Base-by-base conservation (phyloP, 148 eudicot genomes). In the Chenopodium suecicum region DNA sequence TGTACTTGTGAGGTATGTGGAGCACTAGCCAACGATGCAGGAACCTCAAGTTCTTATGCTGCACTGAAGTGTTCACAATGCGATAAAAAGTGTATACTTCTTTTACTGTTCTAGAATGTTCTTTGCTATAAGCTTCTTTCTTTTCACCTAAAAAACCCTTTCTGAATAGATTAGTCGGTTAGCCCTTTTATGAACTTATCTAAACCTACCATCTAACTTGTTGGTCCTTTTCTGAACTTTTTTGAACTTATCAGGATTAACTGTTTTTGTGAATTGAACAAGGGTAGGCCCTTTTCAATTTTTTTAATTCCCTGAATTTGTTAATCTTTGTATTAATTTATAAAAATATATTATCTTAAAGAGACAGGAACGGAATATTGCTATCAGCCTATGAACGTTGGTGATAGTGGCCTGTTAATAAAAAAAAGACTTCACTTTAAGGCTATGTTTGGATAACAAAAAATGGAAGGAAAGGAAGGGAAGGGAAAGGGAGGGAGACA, bases 1-100 rank as follows among this genome's bases (percentile, higher is more conserved):
- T 96, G 99, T 86, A 86, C 89, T 70, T 96, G 99, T 84, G 88
- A 84, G 81, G 79, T 89, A 74, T 96, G 99, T 82, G 93, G 93
- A 83, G 83, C 89, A 82, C 87, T 90, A 27, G 98, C 90, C 73
- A 70, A 82, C 81, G 90, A 84, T 60, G 75, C 75, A 71, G 92
- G 86, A 79, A 66, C 79, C 81, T 81, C 85, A 9, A 75, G 78
- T 66, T 69, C 89, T 84, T 70, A 72, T 77, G 81, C 74, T 78
- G 83, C 86, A 67, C 69, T 88, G 54, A 94, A 87, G 82, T 96
- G 99, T 84, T 86, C 86, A 27, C 98, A 94, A 85, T 96, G 99
- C 70, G 92, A 91, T 73, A 86, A 85, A 69, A 94, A 88, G 86
- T 96, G 99, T 96, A 91, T 79, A 74, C 77, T 86, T 83, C 87